These are phyloP conservation scores for Trametes pubescens DNA, from an alignment of 1,284 basidiomycete species.

Conservation along the genomic window DNA sequence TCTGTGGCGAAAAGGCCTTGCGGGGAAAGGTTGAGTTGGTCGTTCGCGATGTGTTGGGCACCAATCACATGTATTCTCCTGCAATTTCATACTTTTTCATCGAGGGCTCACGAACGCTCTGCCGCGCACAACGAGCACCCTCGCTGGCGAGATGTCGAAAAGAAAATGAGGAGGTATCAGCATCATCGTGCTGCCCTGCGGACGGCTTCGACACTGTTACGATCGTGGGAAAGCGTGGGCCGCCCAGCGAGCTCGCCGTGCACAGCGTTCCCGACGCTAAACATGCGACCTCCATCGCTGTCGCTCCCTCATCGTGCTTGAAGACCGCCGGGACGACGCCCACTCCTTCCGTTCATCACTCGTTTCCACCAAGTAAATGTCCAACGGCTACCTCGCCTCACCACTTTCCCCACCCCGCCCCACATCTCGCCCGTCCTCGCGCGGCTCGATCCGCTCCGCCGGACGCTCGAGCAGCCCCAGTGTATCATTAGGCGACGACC, in stretches of 20 bases:
- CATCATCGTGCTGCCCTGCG: constrained; percentile 7
- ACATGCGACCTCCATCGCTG: constrained; percentile 18
- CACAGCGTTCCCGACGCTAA: constrained; percentile 31
- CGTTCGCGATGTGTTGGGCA: no score
- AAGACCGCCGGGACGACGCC: constrained; percentile 14
- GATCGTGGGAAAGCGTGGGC: constrained; percentile 28
- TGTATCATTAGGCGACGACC: constrained; percentile 57
- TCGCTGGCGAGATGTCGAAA: constrained; percentile 5
- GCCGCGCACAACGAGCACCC: background rate
- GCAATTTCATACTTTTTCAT: no score
- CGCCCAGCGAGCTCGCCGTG: constrained; percentile 23
- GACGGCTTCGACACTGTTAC: constrained; percentile 13
- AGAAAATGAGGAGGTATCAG: background rate
- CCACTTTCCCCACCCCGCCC: constrained; percentile 46
- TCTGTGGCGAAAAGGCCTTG: background rate
- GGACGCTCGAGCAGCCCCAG: constrained; percentile 57
- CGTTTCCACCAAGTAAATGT: constrained; percentile 29
- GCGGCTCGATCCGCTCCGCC: constrained; percentile 55
- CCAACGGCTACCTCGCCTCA: constrained; percentile 36
- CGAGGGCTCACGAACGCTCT: background rate
- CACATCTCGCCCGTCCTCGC: constrained; percentile 66
- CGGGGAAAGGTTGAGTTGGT: background rate
- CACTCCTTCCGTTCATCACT: constrained; percentile 9
- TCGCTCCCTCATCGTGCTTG: constrained; percentile 23
- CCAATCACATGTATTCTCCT: no score